Percentiles rank a stretch among this genome's conserved stretches.
These are phyloP conservation scores for Candida odintsovae DNA, from an alignment of 805 yeast genomes.

Conservation along the genomic window DNA sequence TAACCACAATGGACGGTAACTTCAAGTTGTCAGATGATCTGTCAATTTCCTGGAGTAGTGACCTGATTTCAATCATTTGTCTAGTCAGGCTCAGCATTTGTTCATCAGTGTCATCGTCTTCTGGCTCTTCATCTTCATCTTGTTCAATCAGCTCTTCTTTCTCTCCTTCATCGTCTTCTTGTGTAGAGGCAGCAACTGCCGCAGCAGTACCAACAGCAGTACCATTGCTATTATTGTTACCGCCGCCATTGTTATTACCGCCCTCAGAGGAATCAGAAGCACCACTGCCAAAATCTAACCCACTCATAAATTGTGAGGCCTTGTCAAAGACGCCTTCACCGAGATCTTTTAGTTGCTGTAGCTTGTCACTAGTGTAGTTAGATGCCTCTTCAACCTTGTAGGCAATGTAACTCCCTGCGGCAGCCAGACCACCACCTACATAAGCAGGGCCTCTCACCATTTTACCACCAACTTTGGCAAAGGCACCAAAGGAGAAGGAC, in stretches of 20 bases:
- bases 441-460: constrained; percentile 67
- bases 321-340: constrained; percentile 48
- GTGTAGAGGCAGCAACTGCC: constrained; percentile 38
- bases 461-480: constrained; percentile 51
- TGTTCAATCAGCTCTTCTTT: constrained; percentile 30
- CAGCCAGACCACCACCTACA: constrained; percentile 87
- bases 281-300: constrained; percentile 19
- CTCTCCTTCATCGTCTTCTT: constrained; percentile 41
- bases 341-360: constrained; percentile 56
- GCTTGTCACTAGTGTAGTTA: constrained; percentile 58
- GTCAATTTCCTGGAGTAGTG: constrained; percentile 69
- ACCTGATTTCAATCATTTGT: constrained; percentile 94
- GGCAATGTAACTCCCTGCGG: constrained; percentile 89
- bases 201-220: constrained; percentile 57
- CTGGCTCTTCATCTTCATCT: constrained; percentile 50
- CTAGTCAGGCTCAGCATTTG: constrained; percentile 87
- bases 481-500: constrained; percentile 23
- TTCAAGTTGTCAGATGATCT: constrained; percentile 67
- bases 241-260: constrained; percentile 15
- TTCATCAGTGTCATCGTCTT: constrained; percentile 56
- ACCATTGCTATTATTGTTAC: constrained; percentile 32
- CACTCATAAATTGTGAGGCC: constrained; percentile 19
- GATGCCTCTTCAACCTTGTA: constrained; percentile 90
- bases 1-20: constrained; percentile 91
- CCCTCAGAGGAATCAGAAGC: constrained; percentile 26